Percentiles rank a stretch among this genome's conserved stretches.
These are phyloP conservation scores for Spergularia bocconei DNA, from an alignment of 148 eudicot genomes.

Conservation along the genomic window DNA sequence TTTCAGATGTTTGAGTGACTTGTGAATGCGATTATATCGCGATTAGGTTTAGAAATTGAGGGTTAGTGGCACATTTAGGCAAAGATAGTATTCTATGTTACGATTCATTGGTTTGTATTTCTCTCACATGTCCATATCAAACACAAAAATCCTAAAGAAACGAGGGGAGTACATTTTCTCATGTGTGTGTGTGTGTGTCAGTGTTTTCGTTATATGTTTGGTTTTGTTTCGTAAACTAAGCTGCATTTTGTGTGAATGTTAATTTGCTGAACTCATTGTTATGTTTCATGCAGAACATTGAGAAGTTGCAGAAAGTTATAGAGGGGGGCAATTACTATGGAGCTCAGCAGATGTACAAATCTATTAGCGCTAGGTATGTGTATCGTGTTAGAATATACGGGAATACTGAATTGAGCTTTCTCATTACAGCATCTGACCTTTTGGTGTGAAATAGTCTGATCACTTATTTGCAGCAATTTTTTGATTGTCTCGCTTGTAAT, in stretches of 20 bases:
- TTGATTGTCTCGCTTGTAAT: neutral
- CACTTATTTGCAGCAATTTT: neutral
- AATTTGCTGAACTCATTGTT: neutral
- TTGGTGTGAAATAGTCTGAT: neutral
- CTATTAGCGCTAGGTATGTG: slow-evolving; percentile 68
- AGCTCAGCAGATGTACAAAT: slow-evolving; percentile 98
- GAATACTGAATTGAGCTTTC: neutral
- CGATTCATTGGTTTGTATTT: no score
- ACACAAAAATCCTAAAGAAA: no score
- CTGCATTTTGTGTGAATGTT: neutral
- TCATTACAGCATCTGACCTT: neutral
- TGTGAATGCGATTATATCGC: neutral
- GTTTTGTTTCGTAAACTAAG: neutral
- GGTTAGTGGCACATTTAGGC: neutral
- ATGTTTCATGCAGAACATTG: slow-evolving; percentile 50
- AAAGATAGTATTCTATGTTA: no score
- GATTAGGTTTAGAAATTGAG: neutral
- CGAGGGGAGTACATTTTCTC: no score
- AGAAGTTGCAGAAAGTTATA: slow-evolving; percentile 60
- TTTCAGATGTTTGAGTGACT: neutral
- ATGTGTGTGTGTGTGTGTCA: neutral
- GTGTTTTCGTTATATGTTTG: neutral
- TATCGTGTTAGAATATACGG: neutral
- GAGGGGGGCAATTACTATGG: slow-evolving; percentile 75
- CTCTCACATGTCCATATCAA: no score